A percentile compares a stretch with the other conserved stretches of the same genome.
Conservation (phyloP, 345 rosid species). For the Euclidium syriacum region DNA sequence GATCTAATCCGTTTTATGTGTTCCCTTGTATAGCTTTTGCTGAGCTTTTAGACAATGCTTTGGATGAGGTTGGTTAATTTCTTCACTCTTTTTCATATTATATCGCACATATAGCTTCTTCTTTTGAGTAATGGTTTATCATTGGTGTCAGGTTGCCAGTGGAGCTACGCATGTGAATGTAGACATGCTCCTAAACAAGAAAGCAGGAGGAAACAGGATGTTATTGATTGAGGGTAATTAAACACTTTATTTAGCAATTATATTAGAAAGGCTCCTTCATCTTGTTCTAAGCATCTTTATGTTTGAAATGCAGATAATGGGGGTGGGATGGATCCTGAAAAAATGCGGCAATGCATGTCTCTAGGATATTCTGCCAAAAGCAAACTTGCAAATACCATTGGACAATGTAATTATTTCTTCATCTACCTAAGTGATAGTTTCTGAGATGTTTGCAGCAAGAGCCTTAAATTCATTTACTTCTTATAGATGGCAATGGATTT, state of each 20-base stretch:
- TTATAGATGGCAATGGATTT: conserved; percentile 90
- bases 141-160: conserved; percentile 47
- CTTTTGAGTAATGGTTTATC: neutral
- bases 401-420: conserved; percentile 58
- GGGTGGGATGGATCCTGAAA: conserved; percentile 94
- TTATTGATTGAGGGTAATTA: conserved; percentile 84
- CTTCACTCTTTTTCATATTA: neutral
- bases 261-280: neutral
- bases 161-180: conserved; percentile 78
- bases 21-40: conserved; percentile 66
- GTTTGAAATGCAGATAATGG: conserved; percentile 65
- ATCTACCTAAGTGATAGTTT: neutral
- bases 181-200: conserved; percentile 66
- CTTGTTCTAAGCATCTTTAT: neutral
- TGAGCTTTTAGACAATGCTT: conserved; percentile 81
- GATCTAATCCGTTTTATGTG: neutral
- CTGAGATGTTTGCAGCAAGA: neutral
- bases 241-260: neutral
- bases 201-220: conserved; percentile 60
- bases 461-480: neutral
- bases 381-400: conserved; percentile 77
- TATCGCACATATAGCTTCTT: neutral
- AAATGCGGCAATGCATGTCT: conserved; percentile 83
- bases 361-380: conserved; percentile 90
- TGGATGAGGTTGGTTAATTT: conserved; percentile 67